These are phyloP conservation scores for Delonix regia DNA, from an alignment of 306 rosid species.

Conservation along the genomic window DNA sequence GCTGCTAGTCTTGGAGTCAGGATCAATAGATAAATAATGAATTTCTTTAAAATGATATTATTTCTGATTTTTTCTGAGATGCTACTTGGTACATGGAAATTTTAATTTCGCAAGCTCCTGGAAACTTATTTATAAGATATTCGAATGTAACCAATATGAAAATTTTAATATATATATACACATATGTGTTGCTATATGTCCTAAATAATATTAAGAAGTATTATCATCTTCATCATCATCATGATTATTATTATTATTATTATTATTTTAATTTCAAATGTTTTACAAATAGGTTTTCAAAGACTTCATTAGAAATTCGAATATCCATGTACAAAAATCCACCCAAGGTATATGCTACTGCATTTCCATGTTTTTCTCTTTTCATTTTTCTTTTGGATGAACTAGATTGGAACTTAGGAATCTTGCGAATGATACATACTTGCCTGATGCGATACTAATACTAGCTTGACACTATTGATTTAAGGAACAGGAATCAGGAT, in stretches of 20 bases:
- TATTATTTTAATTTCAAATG: not conserved
- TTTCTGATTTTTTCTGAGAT: not conserved
- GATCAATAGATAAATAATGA: conserved; percentile 6
- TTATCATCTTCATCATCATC: too few species aligned
- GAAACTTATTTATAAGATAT: not conserved
- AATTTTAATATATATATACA: too few species aligned
- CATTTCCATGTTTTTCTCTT: too few species aligned
- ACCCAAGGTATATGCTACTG: not conserved
- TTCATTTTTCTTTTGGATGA: not conserved
- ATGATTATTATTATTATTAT: not conserved
- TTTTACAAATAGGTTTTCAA: not conserved
- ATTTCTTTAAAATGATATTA: conserved; percentile 7
- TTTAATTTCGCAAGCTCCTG: not conserved
- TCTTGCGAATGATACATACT: conserved; percentile 2
- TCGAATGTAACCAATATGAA: not conserved
- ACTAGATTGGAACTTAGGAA: not conserved
- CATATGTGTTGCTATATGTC: not conserved
- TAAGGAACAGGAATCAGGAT: not conserved
- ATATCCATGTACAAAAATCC: not conserved
- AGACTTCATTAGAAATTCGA: not conserved
- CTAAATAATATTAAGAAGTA: not conserved
- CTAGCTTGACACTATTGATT: not conserved
- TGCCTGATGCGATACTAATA: conserved; percentile 13
- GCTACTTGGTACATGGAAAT: not conserved
- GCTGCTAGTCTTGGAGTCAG: not conserved